Base-by-base conservation (phyloP, 148 eudicot species). In the Vaccinium darrowii region DNA sequence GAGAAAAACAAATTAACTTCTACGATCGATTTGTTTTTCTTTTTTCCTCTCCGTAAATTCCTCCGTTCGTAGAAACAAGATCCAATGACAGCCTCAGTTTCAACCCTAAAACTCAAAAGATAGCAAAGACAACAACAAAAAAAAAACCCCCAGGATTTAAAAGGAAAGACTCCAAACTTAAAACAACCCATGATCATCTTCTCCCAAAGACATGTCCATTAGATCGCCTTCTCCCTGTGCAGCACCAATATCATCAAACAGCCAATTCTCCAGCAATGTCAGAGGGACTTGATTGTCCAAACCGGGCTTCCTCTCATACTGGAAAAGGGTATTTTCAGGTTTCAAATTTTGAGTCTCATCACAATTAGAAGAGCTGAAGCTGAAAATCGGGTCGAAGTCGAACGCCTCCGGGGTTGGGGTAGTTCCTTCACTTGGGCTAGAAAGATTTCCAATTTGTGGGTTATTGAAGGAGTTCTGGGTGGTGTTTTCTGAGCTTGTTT, bases 211-310 rank as follows among this genome's bases (percentile, higher is more conserved):
- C 91, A 94, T 87, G 81, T 89, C 82, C 87, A 90, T 85, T 67
- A 94, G 86, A 25, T 87, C 90, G 12, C 88, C 93, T 25, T 89
- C 93, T 36, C 86, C 90, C 13, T 88, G 90, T 57, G 84, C 77
- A 75, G 81, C 83, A 77, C 52, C 79, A 63, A 86, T 90, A 81
- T 94, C 98, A 21, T 94, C 98, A 88, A 94, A 87, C 53, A 94
- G 84, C 98, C 98, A 94, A 60, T 94, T 94, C 89, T 94, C 98
- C 12, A 94, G 76, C 62, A 92, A 69, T 52, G 90, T 81, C 0
- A 93, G 84, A 16, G 98, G 92, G 82, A 82, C 86, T 71, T 87
- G 86, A 3, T 53, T 71, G 60, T 83, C 83, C 81, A 73, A 36
- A 67, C 27, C 54, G 4, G 88, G 90, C 86, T 85, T 89, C 36